phyloP scores from a whole-genome alignment of 2,329 filamentous ascomycete genomes.

The Cercospora sesami region DNA sequence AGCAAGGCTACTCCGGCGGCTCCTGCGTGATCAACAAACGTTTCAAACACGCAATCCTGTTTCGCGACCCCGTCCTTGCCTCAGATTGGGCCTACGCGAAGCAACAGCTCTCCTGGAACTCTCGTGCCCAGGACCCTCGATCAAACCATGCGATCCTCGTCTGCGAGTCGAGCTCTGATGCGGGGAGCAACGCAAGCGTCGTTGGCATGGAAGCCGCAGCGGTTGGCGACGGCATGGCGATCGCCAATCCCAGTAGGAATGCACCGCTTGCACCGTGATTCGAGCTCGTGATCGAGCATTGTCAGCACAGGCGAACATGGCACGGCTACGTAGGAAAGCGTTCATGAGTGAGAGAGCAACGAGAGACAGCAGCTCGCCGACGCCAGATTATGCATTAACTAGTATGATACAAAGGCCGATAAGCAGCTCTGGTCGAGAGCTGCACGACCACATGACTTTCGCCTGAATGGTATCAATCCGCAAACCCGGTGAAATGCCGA shows the following conservation, averaged over 20 bases:
- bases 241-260: not conserved
- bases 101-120: constrained; percentile 1
- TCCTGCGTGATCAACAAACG: constrained; percentile 3
- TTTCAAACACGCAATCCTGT: constrained; percentile 2
- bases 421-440: constrained; percentile 17
- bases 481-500: constrained; percentile 21
- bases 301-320: not conserved
- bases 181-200: constrained; percentile 1
- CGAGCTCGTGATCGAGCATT: not conserved
- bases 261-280: constrained; percentile 1
- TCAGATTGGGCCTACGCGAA: not conserved
- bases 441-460: constrained; percentile 24
- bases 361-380: constrained; percentile 1
- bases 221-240: constrained; percentile 1
- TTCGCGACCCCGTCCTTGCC: not conserved
- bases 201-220: constrained; percentile 9
- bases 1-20: not conserved
- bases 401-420: constrained; percentile 27
- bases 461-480: constrained; percentile 22
- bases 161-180: not conserved
- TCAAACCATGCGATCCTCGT: not conserved
- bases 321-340: not conserved
- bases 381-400: constrained; percentile 29
- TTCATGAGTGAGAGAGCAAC: not conserved
- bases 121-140: not conserved